Conservation (phyloP, 768 basidiomycete species). For the Boletus speciosus region DNA sequence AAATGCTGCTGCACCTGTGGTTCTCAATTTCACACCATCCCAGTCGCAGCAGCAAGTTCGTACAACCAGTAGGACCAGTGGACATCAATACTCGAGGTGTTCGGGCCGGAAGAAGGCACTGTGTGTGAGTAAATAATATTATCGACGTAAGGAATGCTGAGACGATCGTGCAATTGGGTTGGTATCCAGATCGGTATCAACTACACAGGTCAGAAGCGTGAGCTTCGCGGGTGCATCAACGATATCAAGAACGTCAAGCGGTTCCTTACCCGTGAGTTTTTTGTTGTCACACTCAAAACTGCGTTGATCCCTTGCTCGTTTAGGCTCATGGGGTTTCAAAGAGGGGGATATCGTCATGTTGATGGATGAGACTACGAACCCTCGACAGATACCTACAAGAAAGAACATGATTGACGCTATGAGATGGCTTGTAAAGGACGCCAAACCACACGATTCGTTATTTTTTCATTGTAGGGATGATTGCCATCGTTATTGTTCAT, state of each 20-base stretch:
- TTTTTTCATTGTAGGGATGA: slow-evolving; percentile 63
- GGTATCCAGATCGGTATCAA: slow-evolving; percentile 69
- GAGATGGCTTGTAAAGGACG: slow-evolving; percentile 67
- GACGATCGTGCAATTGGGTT: background rate
- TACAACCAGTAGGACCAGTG: background rate
- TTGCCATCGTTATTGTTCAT: background rate
- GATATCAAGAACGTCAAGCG: slow-evolving; percentile 68
- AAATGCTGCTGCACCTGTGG: background rate
- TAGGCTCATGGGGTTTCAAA: slow-evolving; percentile 46
- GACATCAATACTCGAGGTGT: slow-evolving; percentile 46
- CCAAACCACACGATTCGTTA: slow-evolving; percentile 65
- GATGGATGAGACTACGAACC: slow-evolving; percentile 43
- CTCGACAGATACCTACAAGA: slow-evolving; percentile 46
- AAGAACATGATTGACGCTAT: slow-evolving; percentile 57
- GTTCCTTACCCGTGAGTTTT: slow-evolving; percentile 59
- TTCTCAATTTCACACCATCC: slow-evolving; percentile 1
- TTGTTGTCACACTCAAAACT: background rate
- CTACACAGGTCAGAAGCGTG: slow-evolving; percentile 61
- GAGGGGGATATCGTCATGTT: slow-evolving; percentile 57
- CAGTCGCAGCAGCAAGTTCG: slow-evolving; percentile 2
- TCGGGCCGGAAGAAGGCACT: slow-evolving; percentile 52
- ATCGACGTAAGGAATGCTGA: background rate
- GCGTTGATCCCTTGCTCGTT: background rate
- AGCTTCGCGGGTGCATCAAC: slow-evolving; percentile 76
- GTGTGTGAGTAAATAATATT: slow-evolving; percentile 29